Conservation (phyloP, 495 filamentous ascomycete species). For the Lasiosphaeriaceae sp. region DNA sequence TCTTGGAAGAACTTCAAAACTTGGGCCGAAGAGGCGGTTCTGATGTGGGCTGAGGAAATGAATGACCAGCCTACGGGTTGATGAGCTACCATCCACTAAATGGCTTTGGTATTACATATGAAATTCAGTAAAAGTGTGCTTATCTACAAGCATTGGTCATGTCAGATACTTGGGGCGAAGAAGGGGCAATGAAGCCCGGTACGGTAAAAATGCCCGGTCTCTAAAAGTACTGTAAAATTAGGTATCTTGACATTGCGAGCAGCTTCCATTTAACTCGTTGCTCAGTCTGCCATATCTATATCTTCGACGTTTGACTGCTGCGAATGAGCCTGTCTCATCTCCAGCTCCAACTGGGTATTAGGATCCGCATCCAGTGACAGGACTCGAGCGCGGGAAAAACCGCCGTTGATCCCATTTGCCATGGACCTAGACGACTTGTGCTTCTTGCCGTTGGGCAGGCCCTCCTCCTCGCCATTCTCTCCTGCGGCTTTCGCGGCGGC, state of each 20-base stretch:
- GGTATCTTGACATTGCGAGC: background rate
- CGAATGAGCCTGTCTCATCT: conserved; percentile 41
- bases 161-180: too few relatives aligned
- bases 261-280: background rate
- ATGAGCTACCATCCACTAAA: too few relatives aligned
- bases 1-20: background rate
- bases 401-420: conserved; percentile 20
- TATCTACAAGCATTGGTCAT: too few relatives aligned
- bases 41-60: too few relatives aligned
- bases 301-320: conserved; percentile 40
- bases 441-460: conserved; percentile 30
- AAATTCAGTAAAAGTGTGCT: too few relatives aligned
- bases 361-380: conserved; percentile 30
- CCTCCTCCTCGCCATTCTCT: background rate
- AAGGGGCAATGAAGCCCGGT: too few relatives aligned
- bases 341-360: conserved; percentile 41
- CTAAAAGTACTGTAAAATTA: background rate
- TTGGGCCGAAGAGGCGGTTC: too few relatives aligned
- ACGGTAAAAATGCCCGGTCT: background rate
- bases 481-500: conserved; percentile 14
- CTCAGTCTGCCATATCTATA: conserved; percentile 54
- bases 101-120: too few relatives aligned
- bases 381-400: conserved; percentile 9
- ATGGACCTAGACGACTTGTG: conserved; percentile 36
- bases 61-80: too few relatives aligned